These are phyloP conservation scores for Neopestalotiopsis rosae DNA, from an alignment of 2,329 filamentous ascomycete genomes.

Conservation along the genomic window DNA sequence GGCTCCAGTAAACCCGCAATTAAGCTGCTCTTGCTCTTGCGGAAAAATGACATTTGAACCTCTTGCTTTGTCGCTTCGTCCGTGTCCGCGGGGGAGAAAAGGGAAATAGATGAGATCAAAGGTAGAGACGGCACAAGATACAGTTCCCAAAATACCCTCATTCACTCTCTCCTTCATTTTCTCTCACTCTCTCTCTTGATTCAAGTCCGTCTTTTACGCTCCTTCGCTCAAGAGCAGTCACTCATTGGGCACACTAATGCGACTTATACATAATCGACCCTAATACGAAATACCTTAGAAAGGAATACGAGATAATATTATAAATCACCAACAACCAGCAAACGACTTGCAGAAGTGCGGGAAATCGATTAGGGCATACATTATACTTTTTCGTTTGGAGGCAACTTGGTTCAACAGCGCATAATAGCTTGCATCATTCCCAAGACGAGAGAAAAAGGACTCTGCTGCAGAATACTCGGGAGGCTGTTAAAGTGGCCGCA, in stretches of 20 bases:
- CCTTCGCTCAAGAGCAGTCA: too few species aligned
- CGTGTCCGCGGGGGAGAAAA: neutral
- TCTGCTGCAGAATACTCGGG: neutral
- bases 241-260: neutral
- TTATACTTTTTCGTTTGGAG: neutral
- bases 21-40: neutral
- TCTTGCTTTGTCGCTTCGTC: neutral
- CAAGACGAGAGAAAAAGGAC: neutral
- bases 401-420: neutral
- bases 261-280: neutral
- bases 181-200: neutral
- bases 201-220: neutral
- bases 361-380: neutral
- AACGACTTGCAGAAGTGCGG: neutral
- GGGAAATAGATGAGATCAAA: neutral
- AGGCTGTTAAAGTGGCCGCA: neutral
- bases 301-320: neutral
- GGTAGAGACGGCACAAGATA: neutral
- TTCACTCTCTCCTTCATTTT: neutral
- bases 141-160: neutral
- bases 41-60: neutral
- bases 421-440: neutral
- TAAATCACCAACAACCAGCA: neutral
- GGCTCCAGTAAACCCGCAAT: neutral
- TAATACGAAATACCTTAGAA: neutral